Percentiles rank a stretch among this genome's conserved stretches.
Evolutionary conservation across 2,329 filamentous ascomycete species (phyloP).

Genomic region (Venturiaceae sp.): DNA sequence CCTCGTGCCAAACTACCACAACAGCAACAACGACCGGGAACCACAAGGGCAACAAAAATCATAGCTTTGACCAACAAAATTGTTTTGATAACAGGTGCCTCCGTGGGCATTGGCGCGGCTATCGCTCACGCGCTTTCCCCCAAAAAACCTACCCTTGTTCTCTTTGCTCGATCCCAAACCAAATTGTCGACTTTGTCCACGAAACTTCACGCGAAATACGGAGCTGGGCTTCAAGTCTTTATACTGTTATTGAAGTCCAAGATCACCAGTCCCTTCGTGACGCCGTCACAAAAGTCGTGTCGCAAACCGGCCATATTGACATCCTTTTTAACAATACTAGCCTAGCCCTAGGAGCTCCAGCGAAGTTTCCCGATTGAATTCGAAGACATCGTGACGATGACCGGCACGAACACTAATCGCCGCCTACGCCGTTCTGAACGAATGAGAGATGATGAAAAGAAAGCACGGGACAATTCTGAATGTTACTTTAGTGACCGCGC

Average conservation of each 20-base stretch:
- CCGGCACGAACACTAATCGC: constrained; percentile 36
- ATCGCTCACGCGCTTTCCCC: constrained; percentile 30
- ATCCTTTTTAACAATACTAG: constrained; percentile 40
- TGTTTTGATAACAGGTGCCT: constrained; percentile 51
- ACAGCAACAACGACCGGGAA: background rate
- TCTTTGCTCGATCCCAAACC: constrained; percentile 29
- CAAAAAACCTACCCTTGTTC: constrained; percentile 30
- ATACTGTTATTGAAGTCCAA: constrained; percentile 21
- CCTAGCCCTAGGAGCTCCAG: constrained; percentile 36
- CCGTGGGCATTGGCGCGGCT: constrained; percentile 22
- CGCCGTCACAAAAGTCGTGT: constrained; percentile 20
- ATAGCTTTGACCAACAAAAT: constrained; percentile 36
- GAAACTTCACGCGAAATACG: constrained; percentile 11
- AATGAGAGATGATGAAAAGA: constrained; percentile 25
- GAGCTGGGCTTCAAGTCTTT: constrained; percentile 13
- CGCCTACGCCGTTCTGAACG: constrained; percentile 35
- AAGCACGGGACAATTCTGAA: constrained; percentile 38
- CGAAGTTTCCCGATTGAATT: constrained; percentile 31
- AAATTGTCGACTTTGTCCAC: constrained; percentile 16
- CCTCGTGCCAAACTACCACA: background rate
- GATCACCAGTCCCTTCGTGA: constrained; percentile 21
- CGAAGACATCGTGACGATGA: constrained; percentile 34
- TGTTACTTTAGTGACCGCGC: constrained; percentile 35
- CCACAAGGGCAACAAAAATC: background rate
- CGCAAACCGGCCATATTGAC: constrained; percentile 29